phyloP scores from a whole-genome alignment of 2,329 filamentous ascomycete genomes.

The Graphilbum sp. region DNA sequence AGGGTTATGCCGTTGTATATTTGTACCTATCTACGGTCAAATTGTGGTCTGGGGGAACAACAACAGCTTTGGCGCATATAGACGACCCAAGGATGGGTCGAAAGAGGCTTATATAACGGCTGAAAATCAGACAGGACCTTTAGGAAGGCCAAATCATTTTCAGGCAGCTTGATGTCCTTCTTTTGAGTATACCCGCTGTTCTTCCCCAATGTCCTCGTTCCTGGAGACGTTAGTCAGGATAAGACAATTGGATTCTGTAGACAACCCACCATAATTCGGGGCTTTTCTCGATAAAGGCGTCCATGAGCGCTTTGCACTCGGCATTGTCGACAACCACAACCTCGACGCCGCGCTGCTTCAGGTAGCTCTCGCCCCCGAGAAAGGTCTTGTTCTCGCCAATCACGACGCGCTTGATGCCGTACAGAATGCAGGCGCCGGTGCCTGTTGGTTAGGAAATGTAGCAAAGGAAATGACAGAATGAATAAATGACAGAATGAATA shows the following conservation, averaged over 20 bases:
- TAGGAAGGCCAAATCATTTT: no score
- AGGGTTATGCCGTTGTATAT: no score
- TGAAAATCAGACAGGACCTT: no score
- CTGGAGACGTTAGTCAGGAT: constrained; percentile 17
- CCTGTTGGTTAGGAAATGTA: constrained; percentile 13
- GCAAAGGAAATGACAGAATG: not conserved
- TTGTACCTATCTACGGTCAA: no score
- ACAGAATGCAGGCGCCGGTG: constrained; percentile 61
- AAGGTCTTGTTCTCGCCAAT: constrained; percentile 67
- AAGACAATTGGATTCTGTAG: no score
- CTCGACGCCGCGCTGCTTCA: constrained; percentile 51
- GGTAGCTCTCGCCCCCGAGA: constrained; percentile 54
- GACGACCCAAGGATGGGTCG: no score
- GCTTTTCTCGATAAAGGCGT: constrained; percentile 54
- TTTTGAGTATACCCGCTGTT: constrained; percentile 23
- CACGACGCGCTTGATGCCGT: constrained; percentile 57
- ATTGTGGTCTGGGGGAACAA: no score
- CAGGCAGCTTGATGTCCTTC: no score
- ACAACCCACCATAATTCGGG: constrained; percentile 51
- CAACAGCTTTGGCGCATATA: no score
- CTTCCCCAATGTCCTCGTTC: constrained; percentile 43
- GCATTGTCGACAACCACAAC: constrained; percentile 52
- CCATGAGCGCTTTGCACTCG: constrained; percentile 53
- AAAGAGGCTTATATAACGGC: no score
- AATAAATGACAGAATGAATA: not conserved